Evolutionary conservation across 1,284 basidiomycete genomes (phyloP).

Genomic region (Pseudozyma tsukubaensis): DNA sequence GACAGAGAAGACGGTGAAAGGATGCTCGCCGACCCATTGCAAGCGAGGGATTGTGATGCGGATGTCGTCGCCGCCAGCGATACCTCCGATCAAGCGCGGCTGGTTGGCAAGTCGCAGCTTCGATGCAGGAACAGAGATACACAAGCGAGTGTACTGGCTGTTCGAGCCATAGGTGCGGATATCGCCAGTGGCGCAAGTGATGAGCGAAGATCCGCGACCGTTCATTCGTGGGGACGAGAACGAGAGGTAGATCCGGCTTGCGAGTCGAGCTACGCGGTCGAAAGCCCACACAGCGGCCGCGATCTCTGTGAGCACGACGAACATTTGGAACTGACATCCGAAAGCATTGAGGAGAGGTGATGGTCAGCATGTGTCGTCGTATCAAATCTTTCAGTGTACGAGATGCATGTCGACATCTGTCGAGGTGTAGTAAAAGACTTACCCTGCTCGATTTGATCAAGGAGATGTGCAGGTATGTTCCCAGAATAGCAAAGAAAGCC

Average conservation of each 20-base stretch:
- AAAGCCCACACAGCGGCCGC: conserved; percentile 40
- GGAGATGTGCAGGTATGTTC: conserved; percentile 63
- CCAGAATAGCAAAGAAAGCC: conserved; percentile 61
- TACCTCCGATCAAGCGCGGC: conserved; percentile 7
- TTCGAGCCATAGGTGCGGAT: conserved; percentile 10
- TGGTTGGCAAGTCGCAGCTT: conserved; percentile 22
- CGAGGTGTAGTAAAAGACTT: neutral
- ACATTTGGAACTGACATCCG: conserved; percentile 20
- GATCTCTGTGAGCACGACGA: conserved; percentile 41
- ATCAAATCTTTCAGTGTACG: neutral
- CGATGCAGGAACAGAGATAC: conserved; percentile 34
- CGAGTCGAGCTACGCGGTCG: conserved; percentile 41
- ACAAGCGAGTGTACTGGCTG: conserved; percentile 19
- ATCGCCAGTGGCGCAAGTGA: conserved; percentile 18
- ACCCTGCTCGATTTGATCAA: conserved; percentile 40
- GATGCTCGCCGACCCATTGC: conserved; percentile 51
- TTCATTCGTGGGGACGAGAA: conserved; percentile 14
- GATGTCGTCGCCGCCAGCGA: conserved; percentile 47
- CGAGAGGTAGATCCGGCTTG: conserved; percentile 26
- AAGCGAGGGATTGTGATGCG: conserved; percentile 44
- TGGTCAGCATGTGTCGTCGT: too few relatives aligned
- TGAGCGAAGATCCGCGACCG: neutral
- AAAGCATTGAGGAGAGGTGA: too few relatives aligned
- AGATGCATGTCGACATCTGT: neutral
- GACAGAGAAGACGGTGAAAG: conserved; percentile 47